Conservation (phyloP, 176 grass and related monocot species). For the Lolium perenne region DNA sequence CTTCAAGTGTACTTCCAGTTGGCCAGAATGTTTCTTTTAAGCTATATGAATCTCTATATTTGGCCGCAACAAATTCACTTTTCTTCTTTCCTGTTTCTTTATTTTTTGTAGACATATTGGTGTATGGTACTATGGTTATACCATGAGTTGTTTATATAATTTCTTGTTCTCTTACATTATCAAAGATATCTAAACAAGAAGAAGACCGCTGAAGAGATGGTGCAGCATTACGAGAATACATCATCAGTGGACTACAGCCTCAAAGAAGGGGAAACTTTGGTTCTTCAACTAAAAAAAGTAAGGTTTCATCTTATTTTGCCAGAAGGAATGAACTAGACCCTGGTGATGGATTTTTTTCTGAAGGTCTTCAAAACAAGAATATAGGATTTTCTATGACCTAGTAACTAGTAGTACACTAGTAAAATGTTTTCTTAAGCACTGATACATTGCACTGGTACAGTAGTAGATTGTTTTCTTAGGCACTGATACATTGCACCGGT, state of each 20-base stretch:
- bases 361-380: slow-evolving; percentile 5
- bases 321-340: slow-evolving; percentile 1
- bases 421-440: slow-evolving; percentile 13
- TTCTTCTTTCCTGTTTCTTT: background rate
- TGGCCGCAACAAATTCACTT: background rate
- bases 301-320: slow-evolving; percentile 37
- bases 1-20: slow-evolving; percentile 8
- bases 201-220: slow-evolving; percentile 98
- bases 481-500: background rate
- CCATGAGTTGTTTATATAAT: slow-evolving; percentile 31
- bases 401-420: background rate
- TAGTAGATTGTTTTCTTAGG: slow-evolving; percentile 23
- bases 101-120: background rate
- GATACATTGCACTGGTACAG: background rate
- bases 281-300: slow-evolving; percentile 96
- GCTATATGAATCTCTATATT: slow-evolving; percentile 5
- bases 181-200: slow-evolving; percentile 97
- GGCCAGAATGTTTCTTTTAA: background rate
- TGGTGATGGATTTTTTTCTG: slow-evolving; percentile 12
- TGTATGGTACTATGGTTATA: slow-evolving; percentile 2
- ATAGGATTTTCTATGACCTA: slow-evolving; percentile 3
- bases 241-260: slow-evolving; percentile 96
- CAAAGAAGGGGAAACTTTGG: slow-evolving; percentile 99
- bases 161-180: slow-evolving; percentile 55
- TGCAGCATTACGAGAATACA: slow-evolving; percentile 87